phyloP scores from a whole-genome alignment of 805 yeast genomes.

The Metschnikowia rubicola region DNA sequence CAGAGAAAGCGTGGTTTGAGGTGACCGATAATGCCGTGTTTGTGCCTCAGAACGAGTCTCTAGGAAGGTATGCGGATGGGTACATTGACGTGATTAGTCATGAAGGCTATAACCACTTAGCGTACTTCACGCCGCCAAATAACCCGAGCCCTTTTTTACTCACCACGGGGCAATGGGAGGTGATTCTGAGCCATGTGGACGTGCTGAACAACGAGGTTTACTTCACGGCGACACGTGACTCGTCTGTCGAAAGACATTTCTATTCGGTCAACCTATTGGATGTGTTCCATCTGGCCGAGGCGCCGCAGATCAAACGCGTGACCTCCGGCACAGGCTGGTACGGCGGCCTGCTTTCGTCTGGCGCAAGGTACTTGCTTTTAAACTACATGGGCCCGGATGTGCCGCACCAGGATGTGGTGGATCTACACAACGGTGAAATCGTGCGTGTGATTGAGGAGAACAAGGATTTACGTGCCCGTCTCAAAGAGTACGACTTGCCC shows the following conservation, averaged over 20 bases:
- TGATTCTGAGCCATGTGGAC: conserved; percentile 40
- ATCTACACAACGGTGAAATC: conserved; percentile 26
- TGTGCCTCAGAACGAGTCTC: conserved; percentile 34
- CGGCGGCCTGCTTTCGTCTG: conserved; percentile 72
- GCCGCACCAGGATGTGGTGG: conserved; percentile 73
- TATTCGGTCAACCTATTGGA: conserved; percentile 59
- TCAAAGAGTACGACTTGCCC: conserved; percentile 56
- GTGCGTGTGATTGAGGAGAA: conserved; percentile 49
- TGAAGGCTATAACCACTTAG: conserved; percentile 71
- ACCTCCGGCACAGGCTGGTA: conserved; percentile 52
- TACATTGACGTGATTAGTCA: conserved; percentile 74
- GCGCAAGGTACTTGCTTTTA: conserved; percentile 67
- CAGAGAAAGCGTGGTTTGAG: conserved; percentile 62
- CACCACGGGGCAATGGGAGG: conserved; percentile 84
- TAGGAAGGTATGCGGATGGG: conserved; percentile 46
- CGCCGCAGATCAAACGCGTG: conserved; percentile 29
- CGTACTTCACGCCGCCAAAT: conserved; percentile 71
- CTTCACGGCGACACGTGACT: conserved; percentile 70
- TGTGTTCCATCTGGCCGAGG: conserved; percentile 36
- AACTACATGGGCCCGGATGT: conserved; percentile 75
- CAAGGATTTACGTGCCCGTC: conserved; percentile 33
- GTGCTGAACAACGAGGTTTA: conserved; percentile 45
- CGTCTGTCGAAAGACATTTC: conserved; percentile 81
- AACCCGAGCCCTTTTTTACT: conserved; percentile 46
- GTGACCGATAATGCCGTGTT: conserved; percentile 30